Percentiles rank a stretch among this genome's conserved stretches.
phyloP scores from a whole-genome alignment of 495 filamentous ascomycete species.

The Penicillium pulvis region DNA sequence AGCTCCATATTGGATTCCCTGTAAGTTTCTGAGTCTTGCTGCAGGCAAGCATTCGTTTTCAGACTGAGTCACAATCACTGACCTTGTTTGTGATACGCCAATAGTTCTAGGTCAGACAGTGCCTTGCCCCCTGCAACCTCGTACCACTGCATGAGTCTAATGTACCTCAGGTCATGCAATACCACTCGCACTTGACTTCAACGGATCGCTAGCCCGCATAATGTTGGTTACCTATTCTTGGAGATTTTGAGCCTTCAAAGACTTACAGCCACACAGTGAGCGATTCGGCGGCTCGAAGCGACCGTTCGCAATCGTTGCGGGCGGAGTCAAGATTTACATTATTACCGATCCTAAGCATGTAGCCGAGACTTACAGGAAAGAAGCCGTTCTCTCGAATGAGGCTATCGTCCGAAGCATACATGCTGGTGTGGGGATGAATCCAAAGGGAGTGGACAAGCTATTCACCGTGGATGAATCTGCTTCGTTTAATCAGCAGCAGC shows the following conservation, averaged over 20 bases:
- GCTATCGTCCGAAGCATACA: background rate
- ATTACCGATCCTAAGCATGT: background rate
- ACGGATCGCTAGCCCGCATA: background rate
- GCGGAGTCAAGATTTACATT: background rate
- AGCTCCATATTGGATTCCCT: background rate
- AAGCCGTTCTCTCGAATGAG: background rate
- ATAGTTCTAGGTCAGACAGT: background rate
- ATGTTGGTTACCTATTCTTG: background rate
- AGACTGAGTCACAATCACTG: background rate
- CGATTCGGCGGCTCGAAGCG: background rate
- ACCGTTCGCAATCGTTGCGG: background rate
- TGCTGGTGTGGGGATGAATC: background rate
- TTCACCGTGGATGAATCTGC: background rate
- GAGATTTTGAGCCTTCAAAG: background rate
- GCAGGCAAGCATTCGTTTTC: background rate
- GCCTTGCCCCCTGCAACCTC: background rate
- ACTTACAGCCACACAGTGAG: background rate
- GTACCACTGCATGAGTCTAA: background rate
- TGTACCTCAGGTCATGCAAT: background rate
- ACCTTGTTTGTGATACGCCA: background rate
- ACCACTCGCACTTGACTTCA: background rate
- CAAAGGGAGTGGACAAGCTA: background rate
- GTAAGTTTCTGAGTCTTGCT: background rate
- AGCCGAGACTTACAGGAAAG: background rate
- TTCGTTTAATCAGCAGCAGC: background rate